These are phyloP conservation scores for Polyplosphaeria fusca DNA, from an alignment of 495 filamentous ascomycete species.

Conservation along the genomic window DNA sequence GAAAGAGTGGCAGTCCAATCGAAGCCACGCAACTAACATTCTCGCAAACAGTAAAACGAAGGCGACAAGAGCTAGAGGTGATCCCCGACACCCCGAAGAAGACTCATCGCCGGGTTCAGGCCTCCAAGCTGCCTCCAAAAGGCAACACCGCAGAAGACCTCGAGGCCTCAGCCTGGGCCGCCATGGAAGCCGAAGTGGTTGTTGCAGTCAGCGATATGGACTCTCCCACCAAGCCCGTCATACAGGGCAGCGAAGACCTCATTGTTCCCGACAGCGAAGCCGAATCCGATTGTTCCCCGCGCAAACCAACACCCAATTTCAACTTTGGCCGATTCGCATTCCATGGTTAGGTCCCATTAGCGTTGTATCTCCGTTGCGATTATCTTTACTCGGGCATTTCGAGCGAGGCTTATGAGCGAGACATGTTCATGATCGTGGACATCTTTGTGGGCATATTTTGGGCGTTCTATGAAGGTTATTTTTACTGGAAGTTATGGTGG, in stretches of 20 bases:
- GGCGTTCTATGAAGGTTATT: no score
- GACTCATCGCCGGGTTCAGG: background rate
- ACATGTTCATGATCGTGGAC: no score
- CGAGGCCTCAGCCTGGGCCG: constrained; percentile 8
- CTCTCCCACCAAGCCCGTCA: constrained; percentile 7
- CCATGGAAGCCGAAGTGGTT: constrained; percentile 24
- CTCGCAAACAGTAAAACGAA: no score
- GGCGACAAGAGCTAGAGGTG: background rate
- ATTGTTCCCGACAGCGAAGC: constrained; percentile 69
- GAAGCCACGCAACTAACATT: no score
- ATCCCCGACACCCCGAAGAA: background rate
- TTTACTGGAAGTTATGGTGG: no score
- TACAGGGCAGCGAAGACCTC: constrained; percentile 71
- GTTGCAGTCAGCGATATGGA: constrained; percentile 9
- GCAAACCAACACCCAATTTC: constrained; percentile 27
- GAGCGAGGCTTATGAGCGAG: no score
- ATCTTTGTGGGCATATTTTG: no score
- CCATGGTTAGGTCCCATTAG: constrained; percentile 7
- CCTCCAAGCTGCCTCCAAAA: background rate
- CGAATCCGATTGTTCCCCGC: constrained; percentile 33
- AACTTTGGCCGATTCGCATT: constrained; percentile 41
- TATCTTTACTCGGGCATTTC: no score
- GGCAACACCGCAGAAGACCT: constrained; percentile 1
- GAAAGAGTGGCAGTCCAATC: background rate
- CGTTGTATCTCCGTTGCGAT: no score